Evolutionary conservation across 352 stramenopile genomes (phyloP).

Genomic region (Phytophthora sojae): DNA sequence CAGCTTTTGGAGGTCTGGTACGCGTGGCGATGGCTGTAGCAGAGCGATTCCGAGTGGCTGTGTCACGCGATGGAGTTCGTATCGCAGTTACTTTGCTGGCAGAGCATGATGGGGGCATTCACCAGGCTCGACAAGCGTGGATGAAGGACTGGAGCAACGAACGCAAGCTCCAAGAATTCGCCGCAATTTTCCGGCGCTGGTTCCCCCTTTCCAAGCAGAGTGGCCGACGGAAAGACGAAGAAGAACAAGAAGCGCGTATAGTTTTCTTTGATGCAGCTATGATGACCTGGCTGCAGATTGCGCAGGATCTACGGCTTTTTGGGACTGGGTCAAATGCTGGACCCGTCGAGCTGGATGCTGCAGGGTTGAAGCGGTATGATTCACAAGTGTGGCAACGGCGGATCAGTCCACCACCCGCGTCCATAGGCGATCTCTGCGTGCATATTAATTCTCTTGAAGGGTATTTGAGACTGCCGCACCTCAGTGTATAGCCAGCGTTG

Average conservation of each 20-base stretch:
- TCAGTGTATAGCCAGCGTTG: slow-evolving; percentile 45
- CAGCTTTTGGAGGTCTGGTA: slow-evolving; percentile 68
- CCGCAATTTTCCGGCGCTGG: slow-evolving; percentile 53
- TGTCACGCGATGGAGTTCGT: slow-evolving; percentile 56
- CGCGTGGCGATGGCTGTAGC: slow-evolving; percentile 53
- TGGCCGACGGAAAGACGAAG: slow-evolving; percentile 8
- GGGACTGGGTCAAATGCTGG: background rate
- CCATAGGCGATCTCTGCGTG: slow-evolving; percentile 71
- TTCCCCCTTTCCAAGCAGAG: slow-evolving; percentile 47
- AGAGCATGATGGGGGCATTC: slow-evolving; percentile 39
- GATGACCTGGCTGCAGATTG: slow-evolving; percentile 67
- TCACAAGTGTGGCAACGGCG: slow-evolving; percentile 75
- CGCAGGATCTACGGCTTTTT: slow-evolving; percentile 56
- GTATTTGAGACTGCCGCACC: slow-evolving; percentile 60
- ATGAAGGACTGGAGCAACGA: slow-evolving; percentile 48
- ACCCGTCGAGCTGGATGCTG: slow-evolving; percentile 14
- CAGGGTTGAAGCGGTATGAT: slow-evolving; percentile 61
- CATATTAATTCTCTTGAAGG: slow-evolving; percentile 70
- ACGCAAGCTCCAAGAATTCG: slow-evolving; percentile 54
- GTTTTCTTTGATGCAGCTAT: slow-evolving; percentile 75
- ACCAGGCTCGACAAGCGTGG: slow-evolving; percentile 40
- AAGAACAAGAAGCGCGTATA: slow-evolving; percentile 37
- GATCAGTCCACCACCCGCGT: slow-evolving; percentile 49
- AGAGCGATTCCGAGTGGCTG: slow-evolving; percentile 55
- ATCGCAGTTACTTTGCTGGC: slow-evolving; percentile 50